Evolutionary conservation across 2,329 filamentous ascomycete genomes (phyloP), one percentile per base, ranked within the genome.

Genomic region (Neofusicoccum laricinum): DNA sequence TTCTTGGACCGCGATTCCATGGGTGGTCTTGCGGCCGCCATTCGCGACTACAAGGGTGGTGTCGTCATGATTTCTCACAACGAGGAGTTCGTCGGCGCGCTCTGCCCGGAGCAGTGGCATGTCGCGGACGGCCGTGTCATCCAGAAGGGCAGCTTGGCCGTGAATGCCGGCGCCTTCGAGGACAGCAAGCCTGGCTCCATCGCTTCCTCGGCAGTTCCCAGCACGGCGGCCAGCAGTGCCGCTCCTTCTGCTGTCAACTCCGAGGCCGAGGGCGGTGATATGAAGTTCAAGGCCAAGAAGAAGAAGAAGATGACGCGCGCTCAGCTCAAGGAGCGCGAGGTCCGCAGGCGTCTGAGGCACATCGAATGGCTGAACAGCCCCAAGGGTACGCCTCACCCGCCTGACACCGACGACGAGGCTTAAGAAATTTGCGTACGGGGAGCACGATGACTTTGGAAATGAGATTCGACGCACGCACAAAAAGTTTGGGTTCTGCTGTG

Each of bases 61-160:
- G 95, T 99, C 2, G 93, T 99, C 68, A 96, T 99, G 89, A 99
- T 99, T 79, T 97, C 93, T 67, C 95, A 99, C 82, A 98, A 99
- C 86, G 93, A 98, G 76, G 95, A 99, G 78, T 99, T 99, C 73
- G 93, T 99, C 59, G 93, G 94, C 66, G 94, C 94, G 2, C 88
- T 99, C 11, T 95, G 95, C 80, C 91, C 91, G 3, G 96, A 99
- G 82, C 93, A 98, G 80, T 96, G 95, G 91, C 91, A 96, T 78
- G 92, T 99, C 69, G 89, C 87, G 63, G 92, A 94, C 71, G 95
- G 95, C 1, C 89, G 90, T 57, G 89, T 99, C 66, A 90, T 92
- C 2, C 89, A 93, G 79, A 92, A 92, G 76, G 92, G 92, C 70
- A 87, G 88, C 75, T 81, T 89, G 1, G 88, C 91, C 65, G 84